Evolutionary conservation across 768 basidiomycete species (phyloP), one percentile per base, ranked within the genome.

Genomic region (Mycena rebaudengoi): DNA sequence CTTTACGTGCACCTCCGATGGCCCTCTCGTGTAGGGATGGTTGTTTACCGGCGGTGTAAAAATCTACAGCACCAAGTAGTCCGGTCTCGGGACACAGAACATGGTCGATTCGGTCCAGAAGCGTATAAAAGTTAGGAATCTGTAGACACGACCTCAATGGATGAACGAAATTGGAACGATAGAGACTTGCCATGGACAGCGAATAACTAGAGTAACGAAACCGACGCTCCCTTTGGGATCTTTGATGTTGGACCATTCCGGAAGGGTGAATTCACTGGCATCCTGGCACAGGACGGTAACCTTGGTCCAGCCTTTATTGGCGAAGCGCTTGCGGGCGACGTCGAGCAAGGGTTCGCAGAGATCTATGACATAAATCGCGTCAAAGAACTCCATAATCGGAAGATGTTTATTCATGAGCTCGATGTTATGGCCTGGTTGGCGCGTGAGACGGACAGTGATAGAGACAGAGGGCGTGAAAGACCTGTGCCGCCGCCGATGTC

Each of bases 401-500:
- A 86, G 77, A 70, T 81, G 82, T 63, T 80, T 81, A 73, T 87
- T 81, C 89, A 90, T 90, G 59, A 85, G 79, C 73, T 91, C 90
- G 69, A 91, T 85, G 71, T 90, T 91, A 78, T 86, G 87, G 7
- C 88, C 87, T 78, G 55, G 26, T 23, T 11, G 21, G 10, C 3
- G 3, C 33, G 25, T 40, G 37, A 89, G 32, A 43, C 23, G 23
- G 40, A 5, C 55, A 32, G 29, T 33, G 10, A 23, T 18, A 37
- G 32, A 3, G 53, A 46, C 25, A 46, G 7, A 45, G 52, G 0
- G 46, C 54, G 43, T 71, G 45, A 23, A 4, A 53, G 41, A 83
- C 85, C 86, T 13, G 91, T 92, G 26, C 91, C 91, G 30, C 91
- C 91, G 16, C 91, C 90, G 58, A 93, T 86, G 71, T 93, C 91